Evolutionary conservation across 1,139 yeast genomes (phyloP).

Genomic region (Protomyces macrosporus): DNA sequence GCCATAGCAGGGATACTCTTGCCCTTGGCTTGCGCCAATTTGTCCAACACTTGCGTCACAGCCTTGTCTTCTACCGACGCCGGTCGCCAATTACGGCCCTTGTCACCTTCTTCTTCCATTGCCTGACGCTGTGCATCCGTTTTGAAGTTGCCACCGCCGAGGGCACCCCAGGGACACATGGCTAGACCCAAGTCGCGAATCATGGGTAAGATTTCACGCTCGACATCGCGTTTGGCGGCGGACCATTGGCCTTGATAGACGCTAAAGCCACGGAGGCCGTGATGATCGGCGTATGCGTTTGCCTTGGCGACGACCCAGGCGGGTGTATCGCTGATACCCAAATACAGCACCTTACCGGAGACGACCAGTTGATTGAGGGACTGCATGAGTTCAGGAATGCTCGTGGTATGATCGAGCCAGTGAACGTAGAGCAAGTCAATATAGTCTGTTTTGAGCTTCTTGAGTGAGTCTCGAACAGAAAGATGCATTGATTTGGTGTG

Average conservation of each 20-base stretch:
- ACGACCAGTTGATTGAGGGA: slow-evolving; percentile 33
- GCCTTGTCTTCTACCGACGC: slow-evolving; percentile 30
- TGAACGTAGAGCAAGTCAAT: slow-evolving; percentile 33
- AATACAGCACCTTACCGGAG: slow-evolving; percentile 33
- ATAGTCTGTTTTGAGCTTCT: slow-evolving; percentile 31
- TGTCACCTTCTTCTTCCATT: slow-evolving; percentile 24
- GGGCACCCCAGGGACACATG: slow-evolving; percentile 33
- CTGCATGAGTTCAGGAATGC: slow-evolving; percentile 35
- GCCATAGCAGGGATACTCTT: slow-evolving; percentile 33
- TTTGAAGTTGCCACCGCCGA: slow-evolving; percentile 34
- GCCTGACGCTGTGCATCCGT: slow-evolving; percentile 31
- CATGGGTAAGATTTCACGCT: slow-evolving; percentile 36
- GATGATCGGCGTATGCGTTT: slow-evolving; percentile 33
- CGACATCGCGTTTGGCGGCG: slow-evolving; percentile 33
- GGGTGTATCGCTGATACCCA: slow-evolving; percentile 35
- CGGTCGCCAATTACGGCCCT: slow-evolving; percentile 7
- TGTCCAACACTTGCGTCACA: slow-evolving; percentile 32
- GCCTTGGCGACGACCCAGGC: slow-evolving; percentile 36
- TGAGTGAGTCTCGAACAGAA: slow-evolving; percentile 29
- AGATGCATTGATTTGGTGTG: slow-evolving; percentile 25
- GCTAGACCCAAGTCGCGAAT: slow-evolving; percentile 33
- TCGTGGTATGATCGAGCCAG: slow-evolving; percentile 35
- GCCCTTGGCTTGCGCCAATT: slow-evolving; percentile 33
- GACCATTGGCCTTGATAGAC: slow-evolving; percentile 36
- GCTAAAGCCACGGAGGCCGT: slow-evolving; percentile 34